A percentile compares a stretch with the other conserved stretches of the same genome.
Evolutionary conservation across 805 yeast genomes (phyloP).

Genomic region (Ogataea nitratoaversa): DNA sequence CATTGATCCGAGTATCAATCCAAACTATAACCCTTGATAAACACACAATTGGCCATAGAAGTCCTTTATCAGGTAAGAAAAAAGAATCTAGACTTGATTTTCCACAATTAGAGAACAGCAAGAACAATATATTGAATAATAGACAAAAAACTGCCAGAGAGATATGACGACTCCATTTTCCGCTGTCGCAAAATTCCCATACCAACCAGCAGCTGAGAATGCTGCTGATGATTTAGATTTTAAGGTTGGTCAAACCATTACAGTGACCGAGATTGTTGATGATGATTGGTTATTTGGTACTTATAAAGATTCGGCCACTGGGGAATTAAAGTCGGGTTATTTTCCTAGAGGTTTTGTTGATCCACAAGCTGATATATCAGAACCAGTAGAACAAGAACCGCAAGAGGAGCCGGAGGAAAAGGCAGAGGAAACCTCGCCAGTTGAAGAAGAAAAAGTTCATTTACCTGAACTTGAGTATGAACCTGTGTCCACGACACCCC

Average conservation of each 20-base stretch:
- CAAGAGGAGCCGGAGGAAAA: neutral
- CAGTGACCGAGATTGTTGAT: conserved; percentile 78
- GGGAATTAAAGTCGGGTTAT: conserved; percentile 57
- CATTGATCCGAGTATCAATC: too few relatives aligned
- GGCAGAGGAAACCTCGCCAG: neutral
- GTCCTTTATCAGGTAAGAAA: too few relatives aligned
- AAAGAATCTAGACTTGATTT: too few relatives aligned
- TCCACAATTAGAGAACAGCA: too few relatives aligned
- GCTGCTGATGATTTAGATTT: conserved; percentile 84
- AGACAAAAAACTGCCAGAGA: neutral
- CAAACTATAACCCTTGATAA: too few relatives aligned
- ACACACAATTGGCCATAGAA: too few relatives aligned
- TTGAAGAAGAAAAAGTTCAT: neutral
- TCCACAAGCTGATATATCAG: conserved; percentile 4
- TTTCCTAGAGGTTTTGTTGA: conserved; percentile 86
- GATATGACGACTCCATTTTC: conserved; percentile 26
- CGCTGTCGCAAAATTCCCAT: conserved; percentile 29
- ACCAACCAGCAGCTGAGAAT: conserved; percentile 38
- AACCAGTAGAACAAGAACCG: neutral
- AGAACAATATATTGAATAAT: neutral
- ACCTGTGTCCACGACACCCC: neutral
- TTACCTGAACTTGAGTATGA: neutral
- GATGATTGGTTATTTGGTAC: conserved; percentile 88
- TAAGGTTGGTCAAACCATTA: conserved; percentile 59
- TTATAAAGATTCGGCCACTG: conserved; percentile 39